Evolutionary conservation across 1,139 yeast genomes (phyloP), one percentile per base, ranked within the genome.

Genomic region (Pichia sp.): DNA sequence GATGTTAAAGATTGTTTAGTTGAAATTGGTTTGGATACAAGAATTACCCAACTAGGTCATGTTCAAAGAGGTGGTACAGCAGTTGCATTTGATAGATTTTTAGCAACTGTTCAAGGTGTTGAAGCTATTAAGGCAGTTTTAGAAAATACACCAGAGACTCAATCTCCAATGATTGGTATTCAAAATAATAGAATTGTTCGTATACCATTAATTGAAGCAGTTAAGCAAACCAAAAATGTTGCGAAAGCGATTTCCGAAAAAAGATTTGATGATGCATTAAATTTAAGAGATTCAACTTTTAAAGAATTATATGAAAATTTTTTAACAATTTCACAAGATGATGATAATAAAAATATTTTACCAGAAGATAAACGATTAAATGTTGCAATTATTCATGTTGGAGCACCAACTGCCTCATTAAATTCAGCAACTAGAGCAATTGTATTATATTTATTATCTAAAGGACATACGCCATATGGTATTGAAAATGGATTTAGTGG

Each of bases 61-160:
- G 96, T 93, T 48, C 99, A 93, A 75, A 83, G 99, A 73, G 99
- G 99, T 72, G 99, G 99, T 68, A 79, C 95, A 44, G 97, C 99
- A 3, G 96, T 90, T 52, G 97, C 98, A 4, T 85, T 76, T 66
- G 99, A 93, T 69, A 81, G 99, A 64, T 72, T 87, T 67, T 73
- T 93, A 59, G 96, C 97, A 34, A 91, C 99, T 27, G 70, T 91
- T 62, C 99, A 93, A 75, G 99, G 99, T 69, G 96, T 91, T 36
- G 98, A 91, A 66, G 98, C 99, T 13, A 96, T 93, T 49, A 84
- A 85, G 58, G 98, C 98, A 7, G 96, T 90, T 42, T 77, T 93
- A 63, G 93, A 87, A 53, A 76, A 84, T 51, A 87, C 95, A 10
- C 96, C 96, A 29, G 91, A 83, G 1, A 86, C 95, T 5, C 97